Conservation (phyloP, 306 rosid genomes). For the Luffa acutangula region DNA sequence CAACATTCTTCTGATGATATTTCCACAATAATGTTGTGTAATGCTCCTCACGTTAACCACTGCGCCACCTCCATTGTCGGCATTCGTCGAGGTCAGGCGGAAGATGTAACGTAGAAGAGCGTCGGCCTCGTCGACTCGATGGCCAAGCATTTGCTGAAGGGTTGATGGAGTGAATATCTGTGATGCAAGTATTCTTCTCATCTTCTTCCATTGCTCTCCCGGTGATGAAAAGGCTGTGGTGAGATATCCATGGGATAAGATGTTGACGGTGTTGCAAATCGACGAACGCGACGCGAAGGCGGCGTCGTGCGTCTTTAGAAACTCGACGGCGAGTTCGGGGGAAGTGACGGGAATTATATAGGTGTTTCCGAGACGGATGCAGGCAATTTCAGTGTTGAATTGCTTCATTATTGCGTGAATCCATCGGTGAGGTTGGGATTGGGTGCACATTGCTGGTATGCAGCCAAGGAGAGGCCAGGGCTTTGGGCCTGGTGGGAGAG, state of each 20-base stretch:
- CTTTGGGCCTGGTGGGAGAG: constrained; percentile 17
- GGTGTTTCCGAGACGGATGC: neutral
- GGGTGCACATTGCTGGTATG: neutral
- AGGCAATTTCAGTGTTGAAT: neutral
- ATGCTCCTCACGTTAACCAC: no score
- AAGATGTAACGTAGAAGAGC: neutral
- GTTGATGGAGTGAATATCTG: neutral
- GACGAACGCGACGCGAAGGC: neutral
- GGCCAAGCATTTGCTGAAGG: neutral
- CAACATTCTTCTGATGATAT: no score
- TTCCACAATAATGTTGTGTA: no score
- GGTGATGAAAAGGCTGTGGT: neutral
- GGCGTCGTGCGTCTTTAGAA: no score
- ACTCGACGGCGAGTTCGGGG: no score
- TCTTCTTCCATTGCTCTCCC: neutral
- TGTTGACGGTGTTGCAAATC: no score
- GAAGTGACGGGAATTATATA: no score
- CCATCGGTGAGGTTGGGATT: no score
- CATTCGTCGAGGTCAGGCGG: no score
- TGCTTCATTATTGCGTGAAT: no score
- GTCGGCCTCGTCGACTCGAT: neutral
- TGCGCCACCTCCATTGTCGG: neutral
- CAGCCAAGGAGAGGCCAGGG: constrained; percentile 20
- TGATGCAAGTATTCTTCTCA: neutral
- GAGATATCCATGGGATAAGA: neutral